A percentile compares a stretch with the other conserved stretches of the same genome.
These are phyloP conservation scores for Populus hybrid DNA, from an alignment of 441 rosid genomes.

Conservation along the genomic window DNA sequence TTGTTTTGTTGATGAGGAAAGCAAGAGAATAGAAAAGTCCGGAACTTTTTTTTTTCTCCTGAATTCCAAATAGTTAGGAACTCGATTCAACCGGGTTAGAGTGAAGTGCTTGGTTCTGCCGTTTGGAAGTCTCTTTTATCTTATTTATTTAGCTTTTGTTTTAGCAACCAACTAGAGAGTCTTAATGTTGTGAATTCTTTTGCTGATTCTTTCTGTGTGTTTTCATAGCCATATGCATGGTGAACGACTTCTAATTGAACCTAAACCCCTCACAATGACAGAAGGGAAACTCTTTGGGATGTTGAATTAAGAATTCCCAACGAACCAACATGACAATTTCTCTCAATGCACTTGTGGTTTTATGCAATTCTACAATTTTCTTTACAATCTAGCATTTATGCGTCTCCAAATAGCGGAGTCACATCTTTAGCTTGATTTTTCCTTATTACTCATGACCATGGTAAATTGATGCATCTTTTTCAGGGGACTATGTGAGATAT, in stretches of 20 bases:
- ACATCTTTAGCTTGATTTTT: not conserved
- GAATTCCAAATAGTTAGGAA: not conserved
- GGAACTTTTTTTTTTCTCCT: constrained; percentile 6
- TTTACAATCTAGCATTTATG: not conserved
- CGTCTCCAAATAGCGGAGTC: not conserved
- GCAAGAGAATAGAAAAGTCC: not conserved
- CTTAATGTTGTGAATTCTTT: not conserved
- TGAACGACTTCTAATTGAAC: not conserved
- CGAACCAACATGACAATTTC: no score
- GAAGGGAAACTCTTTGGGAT: no score
- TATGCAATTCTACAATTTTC: not conserved
- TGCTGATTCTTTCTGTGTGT: not conserved
- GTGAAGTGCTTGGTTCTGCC: not conserved
- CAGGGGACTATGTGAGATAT: constrained; percentile 16
- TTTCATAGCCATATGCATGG: not conserved
- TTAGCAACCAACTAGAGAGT: not conserved
- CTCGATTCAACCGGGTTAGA: not conserved
- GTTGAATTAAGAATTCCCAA: no score
- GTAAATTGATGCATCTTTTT: not conserved
- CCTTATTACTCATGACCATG: no score
- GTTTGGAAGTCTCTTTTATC: not conserved
- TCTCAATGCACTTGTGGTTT: no score
- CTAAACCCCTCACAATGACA: not conserved
- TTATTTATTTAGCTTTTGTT: not conserved
- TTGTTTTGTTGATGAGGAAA: constrained; percentile 14